phyloP scores from a whole-genome alignment of 176 grass and related monocot species.

The Carex pumila region DNA sequence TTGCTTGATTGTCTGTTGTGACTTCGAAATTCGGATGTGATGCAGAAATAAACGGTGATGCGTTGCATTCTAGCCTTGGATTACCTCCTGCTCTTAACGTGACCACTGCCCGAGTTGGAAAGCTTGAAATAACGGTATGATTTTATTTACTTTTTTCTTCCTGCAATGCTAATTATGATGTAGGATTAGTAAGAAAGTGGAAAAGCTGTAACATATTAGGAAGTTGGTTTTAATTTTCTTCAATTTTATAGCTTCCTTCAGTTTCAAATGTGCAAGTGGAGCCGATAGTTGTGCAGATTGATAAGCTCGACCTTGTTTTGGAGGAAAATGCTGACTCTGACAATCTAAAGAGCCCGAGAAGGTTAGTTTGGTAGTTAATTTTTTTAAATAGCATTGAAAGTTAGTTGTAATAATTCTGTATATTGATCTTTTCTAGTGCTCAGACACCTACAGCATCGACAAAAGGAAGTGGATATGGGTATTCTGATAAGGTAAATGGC shows the following conservation, averaged over 20 bases:
- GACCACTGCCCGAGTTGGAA: slow-evolving; percentile 71
- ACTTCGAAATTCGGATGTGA: slow-evolving; percentile 29
- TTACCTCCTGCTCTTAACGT: slow-evolving; percentile 73
- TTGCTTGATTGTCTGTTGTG: slow-evolving; percentile 19
- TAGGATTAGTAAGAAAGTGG: background rate
- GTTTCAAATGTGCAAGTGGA: slow-evolving; percentile 98
- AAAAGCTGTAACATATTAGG: background rate
- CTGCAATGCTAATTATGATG: background rate
- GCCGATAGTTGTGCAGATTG: slow-evolving; percentile 81
- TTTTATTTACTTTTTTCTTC: background rate
- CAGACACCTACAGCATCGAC: slow-evolving; percentile 36
- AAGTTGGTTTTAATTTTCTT: background rate
- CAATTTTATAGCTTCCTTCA: slow-evolving; percentile 60
- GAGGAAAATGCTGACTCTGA: slow-evolving; percentile 77
- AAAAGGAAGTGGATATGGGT: slow-evolving; percentile 91
- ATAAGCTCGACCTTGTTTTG: slow-evolving; percentile 85
- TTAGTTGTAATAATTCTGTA: slow-evolving; percentile 20
- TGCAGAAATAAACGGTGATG: slow-evolving; percentile 96
- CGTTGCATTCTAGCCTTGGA: slow-evolving; percentile 79
- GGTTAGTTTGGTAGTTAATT: slow-evolving; percentile 30
- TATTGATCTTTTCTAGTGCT: slow-evolving; percentile 23
- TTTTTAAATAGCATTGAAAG: background rate
- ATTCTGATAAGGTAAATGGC: slow-evolving; percentile 78
- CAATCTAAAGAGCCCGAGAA: slow-evolving; percentile 59
- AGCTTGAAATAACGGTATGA: slow-evolving; percentile 91